A percentile compares a stretch with the other conserved stretches of the same genome.
phyloP scores from a whole-genome alignment of 495 filamentous ascomycete genomes.

The Xylaria cubensis region DNA sequence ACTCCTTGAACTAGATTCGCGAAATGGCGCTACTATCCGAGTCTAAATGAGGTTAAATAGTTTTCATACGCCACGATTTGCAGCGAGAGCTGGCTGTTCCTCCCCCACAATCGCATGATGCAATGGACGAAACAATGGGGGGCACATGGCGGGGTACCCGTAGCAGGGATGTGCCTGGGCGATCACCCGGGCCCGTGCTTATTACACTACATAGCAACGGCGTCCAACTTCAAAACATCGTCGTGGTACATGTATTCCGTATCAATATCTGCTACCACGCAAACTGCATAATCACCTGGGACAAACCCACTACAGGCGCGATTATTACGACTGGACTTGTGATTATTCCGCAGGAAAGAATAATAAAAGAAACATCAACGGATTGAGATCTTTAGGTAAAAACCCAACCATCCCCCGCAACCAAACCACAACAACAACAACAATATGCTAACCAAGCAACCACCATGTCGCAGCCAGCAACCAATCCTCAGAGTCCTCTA shows the following conservation, averaged over 20 bases:
- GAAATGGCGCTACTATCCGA: too few relatives aligned
- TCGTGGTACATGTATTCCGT: conserved; percentile 3
- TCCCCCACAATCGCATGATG: conserved; percentile 4
- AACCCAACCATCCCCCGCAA: neutral
- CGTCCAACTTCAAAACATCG: conserved; percentile 16
- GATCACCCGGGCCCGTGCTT: conserved; percentile 5
- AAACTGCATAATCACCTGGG: conserved; percentile 13
- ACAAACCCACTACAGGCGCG: neutral
- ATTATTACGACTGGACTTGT: neutral
- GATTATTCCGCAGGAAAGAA: neutral
- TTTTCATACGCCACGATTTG: too few relatives aligned
- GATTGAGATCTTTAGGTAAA: neutral
- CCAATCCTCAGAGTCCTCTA: conserved; percentile 24
- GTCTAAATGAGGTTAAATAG: too few relatives aligned
- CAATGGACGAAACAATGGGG: neutral
- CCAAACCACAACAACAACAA: conserved; percentile 12
- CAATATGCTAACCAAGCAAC: conserved; percentile 31
- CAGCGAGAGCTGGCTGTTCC: neutral
- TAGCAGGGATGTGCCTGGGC: conserved; percentile 13
- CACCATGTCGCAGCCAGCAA: conserved; percentile 35
- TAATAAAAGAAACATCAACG: neutral
- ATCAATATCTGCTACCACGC: conserved; percentile 4
- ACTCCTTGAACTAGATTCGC: too few relatives aligned
- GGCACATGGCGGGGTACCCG: conserved; percentile 11
- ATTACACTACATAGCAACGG: conserved; percentile 16